Base-by-base conservation (phyloP, 2,329 filamentous ascomycete species). In the Beauveria rudraprayagi region DNA sequence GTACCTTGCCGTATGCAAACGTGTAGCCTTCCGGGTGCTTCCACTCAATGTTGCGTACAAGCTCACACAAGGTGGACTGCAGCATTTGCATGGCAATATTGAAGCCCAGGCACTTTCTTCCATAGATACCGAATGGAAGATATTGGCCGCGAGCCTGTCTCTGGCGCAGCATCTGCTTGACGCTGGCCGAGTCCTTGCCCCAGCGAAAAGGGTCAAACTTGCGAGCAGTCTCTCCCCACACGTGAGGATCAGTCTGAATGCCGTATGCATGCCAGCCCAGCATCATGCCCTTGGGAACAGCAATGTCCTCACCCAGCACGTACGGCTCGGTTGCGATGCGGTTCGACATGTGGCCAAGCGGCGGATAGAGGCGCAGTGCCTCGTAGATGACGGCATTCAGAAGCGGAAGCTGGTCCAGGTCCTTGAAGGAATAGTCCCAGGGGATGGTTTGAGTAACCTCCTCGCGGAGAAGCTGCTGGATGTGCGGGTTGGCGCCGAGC, bases 321-420 rank as follows among this genome's bases (percentile, higher is more conserved):
- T 47, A 61, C 6, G 51, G 44, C 24, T n/a, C 58, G 10, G 41
- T 48, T 6, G 50, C 26, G 24, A 47, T 40, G 30, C 58, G 51
- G 43, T 61, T 61, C n/a, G 41, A 34, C 51, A 61, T 55, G 44
- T 28, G 22, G 3, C 41, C 50, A 0, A 61, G 58, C 19, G 51
- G 58, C n/a, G 51, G 58, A n/a, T 61, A 55, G 5, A 61, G 34
- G 43, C 58, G 58, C 28, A 61, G 58, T 2, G 51, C 26, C n/a
- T 61, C 51, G 17, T 61, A 61, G 11, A 61, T 50, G 43, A 61
- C 17, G 19, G 50, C 58, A 14, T 40, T 40, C 3, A 61, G 51
- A 4, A 61, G 44, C 14, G 58, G 51, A 3, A 56, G 52, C 28
- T 55, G 41, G 19, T 50, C 30, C 4, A 55, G 11, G 19, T 61